Evolutionary conservation across 768 basidiomycete genomes (phyloP), one percentile per base, ranked within the genome.

Genomic region (Favolaschia claudopus): DNA sequence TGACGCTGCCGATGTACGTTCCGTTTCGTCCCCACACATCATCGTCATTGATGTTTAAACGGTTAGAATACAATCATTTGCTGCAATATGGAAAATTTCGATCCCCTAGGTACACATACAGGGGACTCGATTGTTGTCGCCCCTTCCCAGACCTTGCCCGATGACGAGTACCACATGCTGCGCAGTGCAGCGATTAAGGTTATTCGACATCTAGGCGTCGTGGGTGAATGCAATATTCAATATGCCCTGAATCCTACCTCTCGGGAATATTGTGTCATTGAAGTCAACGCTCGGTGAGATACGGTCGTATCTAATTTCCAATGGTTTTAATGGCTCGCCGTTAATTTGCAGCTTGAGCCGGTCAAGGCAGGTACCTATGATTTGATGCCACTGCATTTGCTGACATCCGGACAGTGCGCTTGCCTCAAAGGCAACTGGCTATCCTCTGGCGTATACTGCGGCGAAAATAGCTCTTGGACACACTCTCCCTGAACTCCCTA

Each of bases 41-140:
- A n/a, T n/a, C n/a, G n/a, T 56, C 17, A 28, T 48, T 65, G 29
- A 54, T 42, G 56, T 46, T 44, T 58, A 63, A 43, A 62, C 46
- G 32, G 25, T 17, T 68, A 94, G 92, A 97, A 99, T 80, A 98
- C 96, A 25, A 99, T 99, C 76, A 99, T 98, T 68, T 98, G 96
- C 79, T 99, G 96, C 78, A 96, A 96, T 76, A 96, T 96, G 94
- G 94, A 98, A 78, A 99, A 99, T 78, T 99, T 99, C 65, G 97
- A 99, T 71, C 97, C 97, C 33, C 90, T 99, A 58, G 97, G 97
- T 63, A 99, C 94, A 22, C 97, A 99, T 74, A 99, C 97, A 19
- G 97, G 97, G 66, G 97, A 99, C 74, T 99, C 97, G 13, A 99
- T 99, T 71, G 97, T 99, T 69, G 95, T 99, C 38, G 97, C 97